Evolutionary conservation across 192 early-diverging fungal species (phyloP).

Genomic region (Lobosporangium transversale): DNA sequence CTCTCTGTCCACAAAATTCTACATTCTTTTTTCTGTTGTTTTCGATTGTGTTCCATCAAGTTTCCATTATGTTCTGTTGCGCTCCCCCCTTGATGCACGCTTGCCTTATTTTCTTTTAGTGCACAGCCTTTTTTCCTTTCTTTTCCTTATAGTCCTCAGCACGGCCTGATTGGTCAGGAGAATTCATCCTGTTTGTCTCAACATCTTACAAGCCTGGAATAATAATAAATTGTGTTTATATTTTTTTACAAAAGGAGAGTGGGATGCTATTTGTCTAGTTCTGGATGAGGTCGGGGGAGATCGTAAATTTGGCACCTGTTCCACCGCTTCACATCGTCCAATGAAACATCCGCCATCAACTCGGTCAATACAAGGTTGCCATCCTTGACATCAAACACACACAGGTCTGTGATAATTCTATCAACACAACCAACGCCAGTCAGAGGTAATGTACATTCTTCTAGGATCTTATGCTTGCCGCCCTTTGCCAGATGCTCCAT

Average conservation of each 20-base stretch:
- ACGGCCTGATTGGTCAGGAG: too few species aligned
- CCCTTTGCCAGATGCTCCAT: conserved; percentile 65
- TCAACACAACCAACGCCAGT: conserved; percentile 75
- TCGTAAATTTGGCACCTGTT: conserved; percentile 69
- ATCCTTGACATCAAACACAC: conserved; percentile 73
- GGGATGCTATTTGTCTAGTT: conserved; percentile 33
- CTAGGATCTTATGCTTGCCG: conserved; percentile 77
- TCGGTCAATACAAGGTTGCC: conserved; percentile 71
- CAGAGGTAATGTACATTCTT: conserved; percentile 74
- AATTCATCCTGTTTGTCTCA: too few species aligned
- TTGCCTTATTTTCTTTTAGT: background rate
- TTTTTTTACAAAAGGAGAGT: background rate
- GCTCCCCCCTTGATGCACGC: background rate
- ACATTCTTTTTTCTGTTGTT: too few species aligned
- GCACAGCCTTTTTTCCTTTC: background rate
- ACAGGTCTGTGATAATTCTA: conserved; percentile 72
- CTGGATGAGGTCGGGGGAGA: conserved; percentile 49
- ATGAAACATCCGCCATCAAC: conserved; percentile 66
- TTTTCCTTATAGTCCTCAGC: too few species aligned
- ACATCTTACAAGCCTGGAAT: too few species aligned
- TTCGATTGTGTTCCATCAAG: background rate
- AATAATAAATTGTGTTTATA: too few species aligned
- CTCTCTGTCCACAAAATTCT: too few species aligned
- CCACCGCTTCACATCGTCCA: conserved; percentile 73
- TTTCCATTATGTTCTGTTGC: conserved; percentile 1